phyloP scores from a whole-genome alignment of 169 alveolate species.

The Cyclospora cayetanensis region DNA sequence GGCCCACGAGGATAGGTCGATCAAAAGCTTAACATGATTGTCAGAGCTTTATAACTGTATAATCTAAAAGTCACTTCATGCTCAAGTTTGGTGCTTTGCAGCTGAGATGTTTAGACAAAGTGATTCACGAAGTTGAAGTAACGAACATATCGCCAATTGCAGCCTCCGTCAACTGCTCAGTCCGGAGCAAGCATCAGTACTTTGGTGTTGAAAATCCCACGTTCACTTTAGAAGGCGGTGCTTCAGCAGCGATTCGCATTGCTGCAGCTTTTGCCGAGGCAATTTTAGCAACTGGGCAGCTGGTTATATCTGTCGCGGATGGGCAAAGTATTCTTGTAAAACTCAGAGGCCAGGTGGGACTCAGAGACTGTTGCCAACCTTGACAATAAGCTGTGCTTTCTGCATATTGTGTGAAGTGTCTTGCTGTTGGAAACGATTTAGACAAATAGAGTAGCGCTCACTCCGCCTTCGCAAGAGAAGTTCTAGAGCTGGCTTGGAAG shows the following conservation, averaged over 20 bases:
- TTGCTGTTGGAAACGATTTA: no score
- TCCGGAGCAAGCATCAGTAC: constrained; percentile 88
- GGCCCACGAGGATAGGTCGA: not conserved
- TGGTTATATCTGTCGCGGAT: constrained; percentile 90
- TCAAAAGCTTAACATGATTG: not conserved
- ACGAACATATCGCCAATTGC: constrained; percentile 92
- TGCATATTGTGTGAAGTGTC: no score
- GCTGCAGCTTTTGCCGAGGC: constrained; percentile 93
- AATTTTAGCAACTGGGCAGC: constrained; percentile 85
- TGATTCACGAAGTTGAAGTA: constrained; percentile 83
- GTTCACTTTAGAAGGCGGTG: constrained; percentile 89
- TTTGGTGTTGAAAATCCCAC: constrained; percentile 89
- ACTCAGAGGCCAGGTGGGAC: constrained; percentile 64
- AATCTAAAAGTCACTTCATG: not conserved
- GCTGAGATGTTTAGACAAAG: constrained; percentile 80
- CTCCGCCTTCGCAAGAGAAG: no score
- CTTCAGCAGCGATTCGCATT: constrained; percentile 85
- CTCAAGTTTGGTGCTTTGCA: not conserved
- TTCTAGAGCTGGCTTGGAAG: no score
- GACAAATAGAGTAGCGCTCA: no score
- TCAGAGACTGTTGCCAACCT: not conserved
- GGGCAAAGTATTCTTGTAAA: constrained; percentile 90
- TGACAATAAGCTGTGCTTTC: no score
- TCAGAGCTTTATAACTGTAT: not conserved
- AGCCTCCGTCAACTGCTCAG: constrained; percentile 91